phyloP scores from a whole-genome alignment of 371 early-diverging fungal species.

The Lichtheimia hyalospora region DNA sequence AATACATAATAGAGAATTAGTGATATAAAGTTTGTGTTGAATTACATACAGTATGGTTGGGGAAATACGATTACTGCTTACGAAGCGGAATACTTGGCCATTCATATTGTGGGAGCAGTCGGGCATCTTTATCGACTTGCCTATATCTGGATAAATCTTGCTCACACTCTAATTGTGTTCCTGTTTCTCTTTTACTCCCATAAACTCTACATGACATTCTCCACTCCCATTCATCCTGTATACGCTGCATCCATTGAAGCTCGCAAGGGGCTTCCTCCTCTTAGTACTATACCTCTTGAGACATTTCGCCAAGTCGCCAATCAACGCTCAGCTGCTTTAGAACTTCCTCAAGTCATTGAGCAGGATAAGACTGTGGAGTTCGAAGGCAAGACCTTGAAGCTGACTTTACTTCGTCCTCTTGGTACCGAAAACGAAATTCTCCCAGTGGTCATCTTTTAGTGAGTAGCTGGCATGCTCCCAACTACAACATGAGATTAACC shows the following conservation, averaged over 20 bases:
- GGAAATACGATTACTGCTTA: too few species aligned
- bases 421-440: conserved; percentile 13
- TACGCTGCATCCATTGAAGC: conserved; percentile 8
- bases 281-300: conserved; percentile 1
- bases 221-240: conserved; percentile 10
- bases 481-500: neutral
- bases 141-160: too few species aligned
- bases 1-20: too few species aligned
- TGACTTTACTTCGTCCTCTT: conserved; percentile 14
- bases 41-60: too few species aligned
- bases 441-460: conserved; percentile 21
- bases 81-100: too few species aligned
- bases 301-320: conserved; percentile 1
- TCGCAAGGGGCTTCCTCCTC: conserved; percentile 2
- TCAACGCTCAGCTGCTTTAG: neutral
- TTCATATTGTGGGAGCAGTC: too few species aligned
- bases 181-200: too few species aligned
- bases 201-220: neutral
- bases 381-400: neutral
- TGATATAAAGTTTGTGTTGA: too few species aligned
- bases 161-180: too few species aligned
- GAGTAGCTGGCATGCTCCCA: neutral
- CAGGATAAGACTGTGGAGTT: conserved; percentile 3
- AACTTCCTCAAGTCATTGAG: conserved; percentile 5
- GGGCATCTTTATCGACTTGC: too few species aligned